phyloP scores from a whole-genome alignment of 1,284 basidiomycete species.

The Fistulinella cinereoalba region DNA sequence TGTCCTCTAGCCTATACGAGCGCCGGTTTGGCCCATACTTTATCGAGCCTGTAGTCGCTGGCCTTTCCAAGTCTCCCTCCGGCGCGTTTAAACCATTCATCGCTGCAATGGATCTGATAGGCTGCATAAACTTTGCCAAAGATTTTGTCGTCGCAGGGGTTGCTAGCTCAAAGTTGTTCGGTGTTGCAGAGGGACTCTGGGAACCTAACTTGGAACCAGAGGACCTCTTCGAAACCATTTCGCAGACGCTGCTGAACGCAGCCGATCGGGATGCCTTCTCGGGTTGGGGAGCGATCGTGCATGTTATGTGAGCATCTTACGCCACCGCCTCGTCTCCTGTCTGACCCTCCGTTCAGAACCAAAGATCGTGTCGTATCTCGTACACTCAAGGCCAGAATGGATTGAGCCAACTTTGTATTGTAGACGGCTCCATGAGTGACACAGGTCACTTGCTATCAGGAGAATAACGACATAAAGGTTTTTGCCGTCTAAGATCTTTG shows the following conservation, averaged over 20 bases:
- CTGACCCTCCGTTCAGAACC: conserved; percentile 52
- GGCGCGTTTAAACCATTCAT: conserved; percentile 89
- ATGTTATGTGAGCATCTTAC: conserved; percentile 79
- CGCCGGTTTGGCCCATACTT: conserved; percentile 96
- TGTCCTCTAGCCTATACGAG: conserved; percentile 97
- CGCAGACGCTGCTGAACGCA: conserved; percentile 93
- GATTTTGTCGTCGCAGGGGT: conserved; percentile 98
- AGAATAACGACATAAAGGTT: too few relatives aligned
- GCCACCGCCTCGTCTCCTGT: conserved; percentile 3
- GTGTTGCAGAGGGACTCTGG: conserved; percentile 98
- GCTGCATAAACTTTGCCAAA: conserved; percentile 92
- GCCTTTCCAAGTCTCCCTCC: conserved; percentile 73
- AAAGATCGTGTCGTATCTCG: conserved; percentile 85
- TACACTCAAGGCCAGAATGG: conserved; percentile 88
- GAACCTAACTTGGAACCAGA: conserved; percentile 96
- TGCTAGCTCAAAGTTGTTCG: conserved; percentile 90
- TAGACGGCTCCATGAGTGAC: too few relatives aligned
- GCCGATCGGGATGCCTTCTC: conserved; percentile 96
- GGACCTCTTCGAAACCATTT: conserved; percentile 98
- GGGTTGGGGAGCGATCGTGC: conserved; percentile 95
- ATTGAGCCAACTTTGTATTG: conserved; percentile 47
- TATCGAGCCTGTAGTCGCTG: conserved; percentile 96
- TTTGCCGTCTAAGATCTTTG: too few relatives aligned
- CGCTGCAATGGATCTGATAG: conserved; percentile 94
- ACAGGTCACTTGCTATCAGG: too few relatives aligned